Percentiles rank a stretch among this genome's conserved stretches.
phyloP scores from a whole-genome alignment of 2,329 filamentous ascomycete species.

The Ceratocystis destructans region DNA sequence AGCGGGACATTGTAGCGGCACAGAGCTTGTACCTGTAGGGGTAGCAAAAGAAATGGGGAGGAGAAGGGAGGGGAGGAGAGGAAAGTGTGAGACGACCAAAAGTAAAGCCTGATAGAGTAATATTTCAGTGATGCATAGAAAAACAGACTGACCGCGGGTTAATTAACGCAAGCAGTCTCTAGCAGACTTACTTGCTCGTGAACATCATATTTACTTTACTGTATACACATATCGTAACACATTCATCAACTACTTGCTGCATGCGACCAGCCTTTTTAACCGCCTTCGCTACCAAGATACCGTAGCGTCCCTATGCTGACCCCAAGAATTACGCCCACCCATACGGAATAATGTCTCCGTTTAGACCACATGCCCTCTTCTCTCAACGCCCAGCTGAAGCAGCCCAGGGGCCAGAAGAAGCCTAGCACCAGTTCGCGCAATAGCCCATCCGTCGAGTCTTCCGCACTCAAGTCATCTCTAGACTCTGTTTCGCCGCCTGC shows the following conservation, averaged over 20 bases:
- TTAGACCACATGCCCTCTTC: constrained; percentile 80
- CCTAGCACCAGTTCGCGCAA: constrained; percentile 79
- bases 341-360: constrained; percentile 45
- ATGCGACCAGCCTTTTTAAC: neutral
- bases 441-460: constrained; percentile 64
- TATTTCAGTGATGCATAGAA: neutral
- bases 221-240: neutral
- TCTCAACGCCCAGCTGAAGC: constrained; percentile 68
- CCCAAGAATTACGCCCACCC: constrained; percentile 70
- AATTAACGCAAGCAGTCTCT: no score
- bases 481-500: constrained; percentile 20
- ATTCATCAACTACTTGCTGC: constrained; percentile 17
- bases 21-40: constrained; percentile 81
- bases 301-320: constrained; percentile 47
- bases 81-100: neutral
- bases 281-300: constrained; percentile 23
- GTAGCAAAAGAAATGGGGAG: neutral
- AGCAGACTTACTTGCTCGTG: neutral
- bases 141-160: no score
- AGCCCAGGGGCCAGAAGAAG: constrained; percentile 88
- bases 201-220: neutral
- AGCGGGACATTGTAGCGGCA: constrained; percentile 85
- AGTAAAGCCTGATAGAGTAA: constrained; percentile 10
- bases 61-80: neutral
- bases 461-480: constrained; percentile 27